Conservation (phyloP, 176 grass and related monocot species). For the Juncus inflexus region DNA sequence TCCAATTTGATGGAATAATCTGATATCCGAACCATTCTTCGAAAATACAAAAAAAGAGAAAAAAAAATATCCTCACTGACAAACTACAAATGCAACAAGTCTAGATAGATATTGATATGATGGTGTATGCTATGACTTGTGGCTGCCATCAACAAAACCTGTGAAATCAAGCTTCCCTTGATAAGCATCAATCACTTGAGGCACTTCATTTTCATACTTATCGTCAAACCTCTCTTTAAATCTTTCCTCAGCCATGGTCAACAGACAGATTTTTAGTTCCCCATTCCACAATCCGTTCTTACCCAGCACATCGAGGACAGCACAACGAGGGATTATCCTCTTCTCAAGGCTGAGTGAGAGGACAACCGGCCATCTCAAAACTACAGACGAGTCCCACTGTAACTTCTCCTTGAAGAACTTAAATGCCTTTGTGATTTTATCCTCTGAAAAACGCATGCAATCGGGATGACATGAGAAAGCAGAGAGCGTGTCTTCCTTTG, state of each 20-base stretch:
- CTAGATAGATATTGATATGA: too few relatives aligned
- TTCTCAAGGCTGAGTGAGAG: conserved; percentile 27
- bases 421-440: neutral
- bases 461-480: conserved; percentile 22
- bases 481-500: neutral
- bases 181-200: neutral
- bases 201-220: neutral
- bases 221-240: neutral
- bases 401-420: neutral
- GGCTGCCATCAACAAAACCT: neutral
- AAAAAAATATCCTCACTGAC: too few relatives aligned
- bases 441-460: conserved; percentile 13
- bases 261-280: neutral
- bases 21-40: too few relatives aligned
- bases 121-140: too few relatives aligned
- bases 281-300: conserved; percentile 1
- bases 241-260: neutral
- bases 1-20: too few relatives aligned
- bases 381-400: conserved; percentile 10
- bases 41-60: too few relatives aligned
- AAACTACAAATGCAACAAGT: too few relatives aligned
- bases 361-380: conserved; percentile 7
- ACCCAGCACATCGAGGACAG: conserved; percentile 5
- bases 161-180: neutral
- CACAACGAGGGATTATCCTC: conserved; percentile 29